These are phyloP conservation scores for Bryopsis sp. DNA, from an alignment of 139 green algal genomes.

Conservation along the genomic window DNA sequence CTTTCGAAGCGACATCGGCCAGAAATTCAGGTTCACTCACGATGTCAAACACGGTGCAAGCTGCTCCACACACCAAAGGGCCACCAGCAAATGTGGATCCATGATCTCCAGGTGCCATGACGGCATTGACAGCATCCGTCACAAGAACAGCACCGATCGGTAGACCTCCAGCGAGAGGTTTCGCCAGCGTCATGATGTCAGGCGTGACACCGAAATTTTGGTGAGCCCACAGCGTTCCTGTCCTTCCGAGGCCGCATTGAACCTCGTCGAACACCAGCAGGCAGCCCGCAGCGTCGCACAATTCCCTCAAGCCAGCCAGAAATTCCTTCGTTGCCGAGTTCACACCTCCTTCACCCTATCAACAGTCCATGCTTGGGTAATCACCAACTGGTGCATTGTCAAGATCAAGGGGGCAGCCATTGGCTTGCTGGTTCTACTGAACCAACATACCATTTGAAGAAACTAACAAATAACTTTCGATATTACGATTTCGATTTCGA, in stretches of 20 bases:
- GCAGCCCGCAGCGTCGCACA: conserved; percentile 88
- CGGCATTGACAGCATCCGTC: conserved; percentile 82
- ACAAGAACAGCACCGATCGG: conserved; percentile 92
- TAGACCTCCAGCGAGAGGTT: conserved; percentile 92
- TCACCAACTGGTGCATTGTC: background rate
- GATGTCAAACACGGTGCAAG: conserved; percentile 69
- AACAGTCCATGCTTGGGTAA: conserved; percentile 21
- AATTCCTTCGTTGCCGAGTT: conserved; percentile 55
- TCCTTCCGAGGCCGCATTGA: conserved; percentile 76
- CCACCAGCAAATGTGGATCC: conserved; percentile 96
- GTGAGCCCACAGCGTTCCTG: conserved; percentile 89
- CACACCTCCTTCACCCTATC: conserved; percentile 82
- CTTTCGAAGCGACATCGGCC: conserved; percentile 56
- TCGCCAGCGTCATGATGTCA: conserved; percentile 96
- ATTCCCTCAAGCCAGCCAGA: conserved; percentile 64
- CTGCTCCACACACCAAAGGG: conserved; percentile 82
- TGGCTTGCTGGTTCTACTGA: too few relatives aligned
- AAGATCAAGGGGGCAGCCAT: too few relatives aligned
- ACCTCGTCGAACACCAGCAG: conserved; percentile 97
- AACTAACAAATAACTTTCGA: background rate
- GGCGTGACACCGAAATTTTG: conserved; percentile 79
- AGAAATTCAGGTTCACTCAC: conserved; percentile 81
- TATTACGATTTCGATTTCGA: background rate
- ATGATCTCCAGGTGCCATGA: conserved; percentile 89
- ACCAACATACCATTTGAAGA: background rate